Evolutionary conservation across 805 yeast genomes (phyloP), one percentile per base, ranked within the genome.

Genomic region (Helenozyma baotianmanensis): DNA sequence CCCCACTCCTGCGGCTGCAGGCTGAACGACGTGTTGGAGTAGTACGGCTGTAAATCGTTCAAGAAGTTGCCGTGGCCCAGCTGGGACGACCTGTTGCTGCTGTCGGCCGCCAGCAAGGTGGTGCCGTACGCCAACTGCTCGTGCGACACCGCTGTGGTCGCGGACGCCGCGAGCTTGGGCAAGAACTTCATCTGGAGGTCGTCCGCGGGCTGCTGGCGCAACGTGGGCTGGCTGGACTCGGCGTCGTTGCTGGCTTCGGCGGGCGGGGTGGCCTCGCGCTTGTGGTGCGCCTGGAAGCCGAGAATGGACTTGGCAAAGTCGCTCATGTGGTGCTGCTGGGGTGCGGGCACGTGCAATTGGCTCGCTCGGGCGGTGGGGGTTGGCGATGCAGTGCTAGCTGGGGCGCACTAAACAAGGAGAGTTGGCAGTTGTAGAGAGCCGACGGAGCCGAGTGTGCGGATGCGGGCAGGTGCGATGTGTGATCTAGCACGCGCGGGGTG

Each of bases 111-210:
- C 22, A 45, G 30, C 25, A 53, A 36, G 47, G 82, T 80, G 4
- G 87, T 80, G 2, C 88, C 89, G 56, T 79, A 73, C 2, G 76
- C 89, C 56, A 77, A 70, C 2, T 81, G 71, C 36, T 70, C 71
- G 39, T 74, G 73, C 29, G 78, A 68, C 8, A 82, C 58, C 0
- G 88, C 88, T 2, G 84, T 81, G 2, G 90, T 80, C 13, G 89
- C 84, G 4, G 78, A 65, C 1, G 58, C 60, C 25, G 60, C 55
- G 33, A 66, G 53, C 36, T 62, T 64, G 23, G 70, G 70, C 30
- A 56, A 45, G 29, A 60, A 58, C 41, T 53, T 54, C 23, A 21
- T 30, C 32, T 27, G 17, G 25, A 36, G 19, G 24, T 40, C 32
- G 23, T 25, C 26, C 17, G 21, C n/a, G 14, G 39, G 6, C 32